Evolutionary conservation across 73 alveolate species (phyloP).

Genomic region (Tetrahymena thermophila): DNA sequence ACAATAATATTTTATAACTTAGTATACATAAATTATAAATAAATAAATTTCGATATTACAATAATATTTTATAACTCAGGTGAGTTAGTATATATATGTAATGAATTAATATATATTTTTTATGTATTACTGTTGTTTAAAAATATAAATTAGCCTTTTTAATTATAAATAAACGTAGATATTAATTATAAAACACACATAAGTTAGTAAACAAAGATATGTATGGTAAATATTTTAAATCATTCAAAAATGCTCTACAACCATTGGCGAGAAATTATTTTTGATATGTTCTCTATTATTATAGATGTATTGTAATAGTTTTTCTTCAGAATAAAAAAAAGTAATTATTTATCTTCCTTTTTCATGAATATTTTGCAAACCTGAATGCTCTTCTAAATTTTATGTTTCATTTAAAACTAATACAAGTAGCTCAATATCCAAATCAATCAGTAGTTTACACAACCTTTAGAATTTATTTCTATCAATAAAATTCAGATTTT

Average conservation of each 20-base stretch:
- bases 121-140: too few species aligned
- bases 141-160: too few species aligned
- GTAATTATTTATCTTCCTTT: background rate
- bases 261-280: background rate
- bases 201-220: too few species aligned
- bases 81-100: too few species aligned
- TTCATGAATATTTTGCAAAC: background rate
- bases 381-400: background rate
- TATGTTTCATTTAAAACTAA: background rate
- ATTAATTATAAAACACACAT: too few species aligned
- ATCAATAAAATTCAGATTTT: background rate
- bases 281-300: background rate
- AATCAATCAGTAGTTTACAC: background rate
- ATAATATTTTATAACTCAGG: too few species aligned
- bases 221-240: too few species aligned
- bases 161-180: too few species aligned
- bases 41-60: too few species aligned
- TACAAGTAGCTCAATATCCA: background rate
- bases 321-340: background rate
- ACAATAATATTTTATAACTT: too few species aligned
- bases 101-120: too few species aligned
- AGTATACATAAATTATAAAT: too few species aligned
- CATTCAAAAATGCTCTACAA: background rate
- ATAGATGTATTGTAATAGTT: background rate
- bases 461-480: background rate